Conservation (phyloP, 257 asterid species). For the Datura wrightii region DNA sequence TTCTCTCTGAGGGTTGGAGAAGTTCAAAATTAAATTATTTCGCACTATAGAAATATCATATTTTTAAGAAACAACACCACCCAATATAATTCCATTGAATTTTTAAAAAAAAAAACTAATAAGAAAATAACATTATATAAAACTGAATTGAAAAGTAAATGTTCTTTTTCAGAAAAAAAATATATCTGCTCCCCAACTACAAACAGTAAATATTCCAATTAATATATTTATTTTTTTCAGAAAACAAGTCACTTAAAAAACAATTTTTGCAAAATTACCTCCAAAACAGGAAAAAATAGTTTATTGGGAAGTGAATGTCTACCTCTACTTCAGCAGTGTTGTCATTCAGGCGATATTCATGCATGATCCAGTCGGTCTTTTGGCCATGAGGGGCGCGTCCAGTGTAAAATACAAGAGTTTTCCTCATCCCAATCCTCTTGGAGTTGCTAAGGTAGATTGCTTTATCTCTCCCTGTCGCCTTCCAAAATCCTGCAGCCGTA, state of each 20-base stretch:
- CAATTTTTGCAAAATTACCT: not conserved
- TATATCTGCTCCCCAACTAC: no score
- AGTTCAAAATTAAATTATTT: no score
- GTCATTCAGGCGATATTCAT: conserved; percentile 77
- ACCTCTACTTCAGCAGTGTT: conserved; percentile 57
- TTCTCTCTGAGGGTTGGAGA: not conserved
- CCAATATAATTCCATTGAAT: no score
- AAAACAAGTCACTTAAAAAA: not conserved
- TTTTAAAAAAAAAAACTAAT: no score
- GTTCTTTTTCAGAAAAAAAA: no score
- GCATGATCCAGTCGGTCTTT: conserved; percentile 94
- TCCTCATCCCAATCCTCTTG: conserved; percentile 76
- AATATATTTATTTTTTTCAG: not conserved
- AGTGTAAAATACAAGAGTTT: conserved; percentile 84
- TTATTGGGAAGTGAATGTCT: not conserved
- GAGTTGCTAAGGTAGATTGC: conserved; percentile 60
- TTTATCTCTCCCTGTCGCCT: conserved; percentile 84
- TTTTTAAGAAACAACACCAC: no score
- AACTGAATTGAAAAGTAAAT: not conserved
- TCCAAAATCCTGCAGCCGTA: conserved; percentile 82
- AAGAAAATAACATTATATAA: not conserved
- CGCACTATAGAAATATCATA: no score
- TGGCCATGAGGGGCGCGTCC: conserved; percentile 92
- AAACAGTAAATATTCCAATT: no score
- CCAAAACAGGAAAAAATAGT: not conserved